Percentiles rank a stretch among this genome's conserved stretches.
phyloP scores from a whole-genome alignment of 106 monocot genomes.

The Posidonia australis region DNA sequence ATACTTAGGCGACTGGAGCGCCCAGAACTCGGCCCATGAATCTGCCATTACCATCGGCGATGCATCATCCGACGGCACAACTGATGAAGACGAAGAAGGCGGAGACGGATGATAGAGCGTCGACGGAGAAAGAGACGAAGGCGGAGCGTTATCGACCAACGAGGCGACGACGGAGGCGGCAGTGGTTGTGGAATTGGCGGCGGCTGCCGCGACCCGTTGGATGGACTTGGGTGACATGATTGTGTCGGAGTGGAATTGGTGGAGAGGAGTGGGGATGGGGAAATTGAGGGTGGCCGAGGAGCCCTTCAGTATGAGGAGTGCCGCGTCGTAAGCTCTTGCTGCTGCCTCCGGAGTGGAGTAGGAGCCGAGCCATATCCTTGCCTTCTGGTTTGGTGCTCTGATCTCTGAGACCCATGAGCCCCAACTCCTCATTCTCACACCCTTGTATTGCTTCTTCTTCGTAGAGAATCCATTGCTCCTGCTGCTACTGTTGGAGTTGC shows the following conservation, averaged over 20 bases:
- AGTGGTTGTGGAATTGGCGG: conserved; percentile 6
- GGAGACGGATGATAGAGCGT: background rate
- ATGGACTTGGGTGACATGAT: conserved; percentile 49
- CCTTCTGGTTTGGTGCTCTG: conserved; percentile 47
- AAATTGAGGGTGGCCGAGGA: conserved; percentile 44
- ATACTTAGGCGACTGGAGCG: conserved; percentile 21
- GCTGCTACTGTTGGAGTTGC: background rate
- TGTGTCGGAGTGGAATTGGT: background rate
- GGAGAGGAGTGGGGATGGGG: conserved; percentile 4
- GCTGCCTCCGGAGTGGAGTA: conserved; percentile 52
- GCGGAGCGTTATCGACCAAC: too few species aligned
- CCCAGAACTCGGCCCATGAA: conserved; percentile 16
- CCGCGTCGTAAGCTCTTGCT: conserved; percentile 44
- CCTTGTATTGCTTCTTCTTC: conserved; percentile 35
- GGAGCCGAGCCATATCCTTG: conserved; percentile 56
- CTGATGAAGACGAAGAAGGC: conserved; percentile 8
- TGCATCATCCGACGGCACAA: background rate
- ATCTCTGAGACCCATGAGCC: conserved; percentile 70
- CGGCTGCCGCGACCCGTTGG: conserved; percentile 43
- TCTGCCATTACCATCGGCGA: background rate
- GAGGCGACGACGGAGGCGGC: background rate
- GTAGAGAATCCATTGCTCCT: background rate
- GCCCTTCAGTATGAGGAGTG: conserved; percentile 41
- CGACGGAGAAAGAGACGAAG: background rate
- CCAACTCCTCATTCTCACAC: conserved; percentile 68